A percentile compares a stretch with the other conserved stretches of the same genome.
Conservation (phyloP, 768 basidiomycete species). For the Phanerochaete carnosa region DNA sequence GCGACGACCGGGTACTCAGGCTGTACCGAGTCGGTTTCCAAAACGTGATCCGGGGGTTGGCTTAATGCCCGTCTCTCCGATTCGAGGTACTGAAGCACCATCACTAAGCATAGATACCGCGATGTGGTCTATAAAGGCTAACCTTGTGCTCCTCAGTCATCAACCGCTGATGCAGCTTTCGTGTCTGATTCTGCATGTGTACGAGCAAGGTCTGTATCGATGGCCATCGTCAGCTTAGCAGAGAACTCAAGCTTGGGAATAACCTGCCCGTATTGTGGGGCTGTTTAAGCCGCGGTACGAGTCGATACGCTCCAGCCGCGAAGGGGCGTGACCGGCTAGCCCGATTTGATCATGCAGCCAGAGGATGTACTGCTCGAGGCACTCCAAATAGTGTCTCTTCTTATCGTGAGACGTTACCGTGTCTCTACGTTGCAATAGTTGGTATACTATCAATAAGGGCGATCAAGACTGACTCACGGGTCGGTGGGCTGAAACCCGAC, state of each 20-base stretch:
- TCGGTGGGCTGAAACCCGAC: constrained; percentile 59
- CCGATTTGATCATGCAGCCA: constrained; percentile 62
- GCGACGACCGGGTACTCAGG: not conserved
- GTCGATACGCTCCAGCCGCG: constrained; percentile 46
- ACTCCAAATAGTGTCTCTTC: constrained; percentile 70
- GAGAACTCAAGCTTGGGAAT: not conserved
- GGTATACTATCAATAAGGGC: not conserved
- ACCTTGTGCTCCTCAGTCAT: constrained; percentile 57
- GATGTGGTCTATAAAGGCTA: constrained; percentile 3
- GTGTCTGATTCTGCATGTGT: constrained; percentile 60
- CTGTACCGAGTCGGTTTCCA: not conserved
- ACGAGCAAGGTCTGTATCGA: constrained; percentile 59
- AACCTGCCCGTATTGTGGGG: constrained; percentile 57
- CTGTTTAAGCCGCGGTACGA: constrained; percentile 55
- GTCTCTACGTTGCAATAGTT: constrained; percentile 39
- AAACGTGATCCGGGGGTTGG: not conserved
- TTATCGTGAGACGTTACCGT: constrained; percentile 79
- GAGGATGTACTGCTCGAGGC: constrained; percentile 65
- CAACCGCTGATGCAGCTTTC: constrained; percentile 47
- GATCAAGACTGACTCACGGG: constrained; percentile 41
- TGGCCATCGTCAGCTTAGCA: not conserved
- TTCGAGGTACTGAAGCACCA: not conserved
- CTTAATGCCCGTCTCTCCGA: not conserved
- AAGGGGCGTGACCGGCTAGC: constrained; percentile 45
- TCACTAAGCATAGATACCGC: not conserved